A percentile compares a stretch with the other conserved stretches of the same genome.
Conservation (phyloP, 768 basidiomycete genomes). For the Suillus variegatus region DNA sequence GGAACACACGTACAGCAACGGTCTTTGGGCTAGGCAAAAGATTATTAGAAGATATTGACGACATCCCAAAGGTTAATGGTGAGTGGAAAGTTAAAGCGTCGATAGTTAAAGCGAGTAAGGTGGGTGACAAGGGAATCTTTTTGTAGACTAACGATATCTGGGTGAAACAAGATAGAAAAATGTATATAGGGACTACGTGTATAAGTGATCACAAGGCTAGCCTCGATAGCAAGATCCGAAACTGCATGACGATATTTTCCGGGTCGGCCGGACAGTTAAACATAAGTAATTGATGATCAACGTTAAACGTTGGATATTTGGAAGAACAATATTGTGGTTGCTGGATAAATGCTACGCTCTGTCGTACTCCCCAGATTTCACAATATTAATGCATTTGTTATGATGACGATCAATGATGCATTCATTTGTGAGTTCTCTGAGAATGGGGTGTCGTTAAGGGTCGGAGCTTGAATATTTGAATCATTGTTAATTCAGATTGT, state of each 20-base stretch:
- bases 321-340: no score
- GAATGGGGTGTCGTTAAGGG: neutral
- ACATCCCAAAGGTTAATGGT: neutral
- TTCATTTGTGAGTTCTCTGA: no score
- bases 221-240: neutral
- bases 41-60: slow-evolving; percentile 19
- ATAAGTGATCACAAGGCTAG: neutral
- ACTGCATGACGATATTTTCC: neutral
- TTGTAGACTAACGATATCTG: neutral
- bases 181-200: no score
- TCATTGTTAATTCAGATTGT: no score
- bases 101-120: neutral
- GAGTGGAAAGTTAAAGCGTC: neutral
- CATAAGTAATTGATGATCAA: neutral
- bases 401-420: no score
- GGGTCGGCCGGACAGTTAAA: neutral
- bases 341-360: no score
- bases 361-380: no score
- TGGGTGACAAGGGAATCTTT: neutral
- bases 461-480: slow-evolving; percentile 1
- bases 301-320: neutral
- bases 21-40: slow-evolving; percentile 64
- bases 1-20: slow-evolving; percentile 64
- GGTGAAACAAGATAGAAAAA: neutral
- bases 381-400: no score